phyloP scores from a whole-genome alignment of 2,329 filamentous ascomycete genomes.

The Curvularia eragrostidis region DNA sequence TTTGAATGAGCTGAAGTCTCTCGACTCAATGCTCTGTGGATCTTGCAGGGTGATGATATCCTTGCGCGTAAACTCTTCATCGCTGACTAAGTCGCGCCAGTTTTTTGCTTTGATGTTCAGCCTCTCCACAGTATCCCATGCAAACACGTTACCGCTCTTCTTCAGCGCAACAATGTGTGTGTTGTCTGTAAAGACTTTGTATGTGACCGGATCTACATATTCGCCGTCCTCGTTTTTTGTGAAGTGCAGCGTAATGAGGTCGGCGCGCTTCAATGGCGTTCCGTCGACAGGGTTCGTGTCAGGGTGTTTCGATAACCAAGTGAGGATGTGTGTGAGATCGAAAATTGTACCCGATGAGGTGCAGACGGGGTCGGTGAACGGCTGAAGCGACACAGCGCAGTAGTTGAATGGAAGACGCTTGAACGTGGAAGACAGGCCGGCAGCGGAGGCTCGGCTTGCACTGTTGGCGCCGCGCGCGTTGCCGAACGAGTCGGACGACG shows the following conservation, averaged over 20 bases:
- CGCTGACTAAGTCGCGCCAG: slow-evolving; percentile 89
- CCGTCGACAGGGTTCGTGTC: slow-evolving; percentile 91
- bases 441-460: slow-evolving; percentile 60
- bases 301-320: slow-evolving; percentile 94
- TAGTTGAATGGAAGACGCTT: slow-evolving; percentile 96
- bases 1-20: slow-evolving; percentile 88
- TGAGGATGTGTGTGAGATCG: slow-evolving; percentile 90
- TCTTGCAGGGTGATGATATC: slow-evolving; percentile 98
- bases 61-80: slow-evolving; percentile 82
- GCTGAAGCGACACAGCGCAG: slow-evolving; percentile 93
- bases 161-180: slow-evolving; percentile 92
- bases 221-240: slow-evolving; percentile 90
- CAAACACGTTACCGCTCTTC: slow-evolving; percentile 91
- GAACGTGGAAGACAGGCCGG: slow-evolving; percentile 68
- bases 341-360: slow-evolving; percentile 87
- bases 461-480: slow-evolving; percentile 75
- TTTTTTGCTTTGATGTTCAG: slow-evolving; percentile 97
- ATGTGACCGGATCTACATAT: slow-evolving; percentile 94
- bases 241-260: slow-evolving; percentile 90
- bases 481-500: slow-evolving; percentile 85
- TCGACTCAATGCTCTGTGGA: slow-evolving; percentile 82
- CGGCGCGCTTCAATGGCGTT: slow-evolving; percentile 75
- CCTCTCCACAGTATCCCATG: slow-evolving; percentile 92
- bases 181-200: slow-evolving; percentile 97
- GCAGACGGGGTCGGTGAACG: slow-evolving; percentile 94